A percentile compares a stretch with the other conserved stretches of the same genome.
Evolutionary conservation across 1,139 yeast species (phyloP).

Genomic region (Yamadazyma siamensis): DNA sequence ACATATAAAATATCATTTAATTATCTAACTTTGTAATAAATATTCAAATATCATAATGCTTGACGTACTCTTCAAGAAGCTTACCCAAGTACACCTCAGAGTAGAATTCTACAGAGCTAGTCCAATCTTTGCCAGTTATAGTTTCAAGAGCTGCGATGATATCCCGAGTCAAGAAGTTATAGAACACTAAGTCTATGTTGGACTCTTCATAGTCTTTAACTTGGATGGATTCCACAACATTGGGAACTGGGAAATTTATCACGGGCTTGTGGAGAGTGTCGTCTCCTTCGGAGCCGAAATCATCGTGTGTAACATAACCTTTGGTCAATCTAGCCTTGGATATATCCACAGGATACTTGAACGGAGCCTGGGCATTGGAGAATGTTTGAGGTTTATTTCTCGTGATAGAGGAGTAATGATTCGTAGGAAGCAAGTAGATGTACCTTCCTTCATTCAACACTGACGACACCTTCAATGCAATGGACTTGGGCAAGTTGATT

Average conservation of each 20-base stretch:
- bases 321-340: constrained; percentile 21
- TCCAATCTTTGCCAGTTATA: constrained; percentile 20
- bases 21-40: background rate
- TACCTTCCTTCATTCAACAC: constrained; percentile 50
- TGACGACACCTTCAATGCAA: constrained; percentile 48
- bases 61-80: constrained; percentile 29
- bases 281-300: constrained; percentile 81
- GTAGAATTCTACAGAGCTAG: constrained; percentile 21
- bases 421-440: constrained; percentile 33
- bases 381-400: constrained; percentile 1
- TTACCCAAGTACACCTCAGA: constrained; percentile 33
- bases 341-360: constrained; percentile 1
- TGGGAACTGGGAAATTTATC: constrained; percentile 61
- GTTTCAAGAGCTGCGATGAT: constrained; percentile 54
- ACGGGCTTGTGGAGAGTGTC: constrained; percentile 77
- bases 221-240: constrained; percentile 58
- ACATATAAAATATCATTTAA: constrained; percentile 3
- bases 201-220: constrained; percentile 17
- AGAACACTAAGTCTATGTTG: constrained; percentile 67
- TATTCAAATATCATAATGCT: constrained; percentile 9
- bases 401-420: constrained; percentile 15
- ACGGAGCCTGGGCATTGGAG: constrained; percentile 1
- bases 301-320: constrained; percentile 84
- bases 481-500: constrained; percentile 47
- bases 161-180: constrained; percentile 68